A percentile compares a stretch with the other conserved stretches of the same genome.
Evolutionary conservation across 2,329 filamentous ascomycete genomes (phyloP).

Genomic region (Ophiostoma perfectum): DNA sequence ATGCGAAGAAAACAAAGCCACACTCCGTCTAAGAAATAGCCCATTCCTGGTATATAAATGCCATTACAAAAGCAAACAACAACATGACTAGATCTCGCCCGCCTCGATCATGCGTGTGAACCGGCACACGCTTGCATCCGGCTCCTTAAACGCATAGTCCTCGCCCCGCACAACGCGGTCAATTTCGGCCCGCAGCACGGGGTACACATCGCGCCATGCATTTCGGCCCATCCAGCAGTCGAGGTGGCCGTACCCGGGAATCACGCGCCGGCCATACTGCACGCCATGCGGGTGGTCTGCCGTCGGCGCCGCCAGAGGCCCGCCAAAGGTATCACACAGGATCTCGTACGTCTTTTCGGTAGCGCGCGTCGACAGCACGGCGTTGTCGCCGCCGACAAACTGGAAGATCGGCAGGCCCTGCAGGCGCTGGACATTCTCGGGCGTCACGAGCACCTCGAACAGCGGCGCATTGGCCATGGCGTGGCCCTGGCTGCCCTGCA

Average conservation of each 20-base stretch:
- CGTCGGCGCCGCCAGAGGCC: conserved; percentile 18
- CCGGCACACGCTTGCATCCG: conserved; percentile 38
- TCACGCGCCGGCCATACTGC: conserved; percentile 45
- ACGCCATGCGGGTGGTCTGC: conserved; percentile 16
- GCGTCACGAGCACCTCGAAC: conserved; percentile 44
- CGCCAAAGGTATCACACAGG: conserved; percentile 48
- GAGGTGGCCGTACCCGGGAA: conserved; percentile 55
- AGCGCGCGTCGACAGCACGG: conserved; percentile 48
- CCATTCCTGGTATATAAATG: too few species aligned
- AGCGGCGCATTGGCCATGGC: conserved; percentile 49
- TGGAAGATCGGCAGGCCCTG: conserved; percentile 50
- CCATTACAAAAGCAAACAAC: neutral
- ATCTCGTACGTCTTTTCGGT: conserved; percentile 51
- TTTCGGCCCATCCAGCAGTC: conserved; percentile 59
- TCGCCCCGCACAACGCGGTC: conserved; percentile 46
- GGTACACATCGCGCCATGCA: conserved; percentile 56
- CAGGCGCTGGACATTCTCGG: conserved; percentile 45
- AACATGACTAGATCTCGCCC: conserved; percentile 33
- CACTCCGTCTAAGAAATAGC: too few species aligned
- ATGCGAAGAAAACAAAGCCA: neutral
- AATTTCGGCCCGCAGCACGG: conserved; percentile 49
- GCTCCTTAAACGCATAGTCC: conserved; percentile 41
- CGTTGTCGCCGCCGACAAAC: conserved; percentile 53
- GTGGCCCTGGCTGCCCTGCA: conserved; percentile 46
- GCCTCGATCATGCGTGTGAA: conserved; percentile 40